phyloP scores from a whole-genome alignment of 257 asterid species.

The Salvia miltiorrhiza region DNA sequence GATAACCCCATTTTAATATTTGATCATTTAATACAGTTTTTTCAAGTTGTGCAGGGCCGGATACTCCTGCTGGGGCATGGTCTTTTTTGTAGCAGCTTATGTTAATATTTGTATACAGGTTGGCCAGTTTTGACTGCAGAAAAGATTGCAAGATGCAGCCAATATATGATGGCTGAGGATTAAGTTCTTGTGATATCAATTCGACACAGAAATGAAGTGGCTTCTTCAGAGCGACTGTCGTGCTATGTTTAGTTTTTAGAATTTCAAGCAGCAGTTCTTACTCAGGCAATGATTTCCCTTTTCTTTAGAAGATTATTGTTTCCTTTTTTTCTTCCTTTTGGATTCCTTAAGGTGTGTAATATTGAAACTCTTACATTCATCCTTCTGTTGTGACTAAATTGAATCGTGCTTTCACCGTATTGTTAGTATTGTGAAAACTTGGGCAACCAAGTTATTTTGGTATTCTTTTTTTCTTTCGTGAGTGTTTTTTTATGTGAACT shows the following conservation, averaged over 20 bases:
- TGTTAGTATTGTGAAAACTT: not conserved
- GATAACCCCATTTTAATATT: not conserved
- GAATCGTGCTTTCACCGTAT: not conserved
- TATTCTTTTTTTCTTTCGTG: too few relatives aligned
- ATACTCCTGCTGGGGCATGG: slow-evolving; percentile 43
- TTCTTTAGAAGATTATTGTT: not conserved
- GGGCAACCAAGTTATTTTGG: not conserved
- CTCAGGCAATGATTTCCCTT: not conserved
- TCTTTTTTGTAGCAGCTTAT: slow-evolving; percentile 36
- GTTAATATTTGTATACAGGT: slow-evolving; percentile 55
- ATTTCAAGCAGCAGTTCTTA: not conserved
- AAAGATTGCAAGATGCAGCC: slow-evolving; percentile 24
- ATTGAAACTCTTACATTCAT: not conserved
- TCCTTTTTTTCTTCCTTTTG: too few relatives aligned
- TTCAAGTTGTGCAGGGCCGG: slow-evolving; percentile 47
- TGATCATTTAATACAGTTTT: slow-evolving; percentile 29
- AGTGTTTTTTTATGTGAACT: too few relatives aligned
- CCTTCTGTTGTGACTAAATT: not conserved
- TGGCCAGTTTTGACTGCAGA: slow-evolving; percentile 36
- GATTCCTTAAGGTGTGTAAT: slow-evolving; percentile 6
- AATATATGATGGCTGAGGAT: not conserved
- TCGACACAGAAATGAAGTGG: slow-evolving; percentile 4
- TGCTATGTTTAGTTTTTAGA: not conserved
- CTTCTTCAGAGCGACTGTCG: not conserved
- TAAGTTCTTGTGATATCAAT: slow-evolving; percentile 4